These are phyloP conservation scores for Onygenales sp. DNA, from an alignment of 2,329 filamentous ascomycete genomes.

Conservation along the genomic window DNA sequence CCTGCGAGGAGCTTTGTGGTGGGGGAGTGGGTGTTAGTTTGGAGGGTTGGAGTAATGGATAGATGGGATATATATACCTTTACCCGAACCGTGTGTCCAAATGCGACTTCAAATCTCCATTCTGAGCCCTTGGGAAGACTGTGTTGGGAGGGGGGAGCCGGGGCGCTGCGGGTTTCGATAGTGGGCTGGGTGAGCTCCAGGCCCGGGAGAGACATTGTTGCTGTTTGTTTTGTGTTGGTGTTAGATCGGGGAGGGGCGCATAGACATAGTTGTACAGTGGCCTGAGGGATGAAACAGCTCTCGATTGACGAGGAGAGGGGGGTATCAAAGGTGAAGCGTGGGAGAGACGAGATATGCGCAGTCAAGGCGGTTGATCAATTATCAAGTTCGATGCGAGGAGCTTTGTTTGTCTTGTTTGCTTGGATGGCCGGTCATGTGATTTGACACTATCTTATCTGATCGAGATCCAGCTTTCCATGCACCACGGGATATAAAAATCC, in stretches of 20 bases:
- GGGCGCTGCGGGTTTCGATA: constrained; percentile 35
- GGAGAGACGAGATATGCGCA: too few species aligned
- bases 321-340: too few species aligned
- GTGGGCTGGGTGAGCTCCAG: constrained; percentile 57
- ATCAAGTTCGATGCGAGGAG: too few species aligned
- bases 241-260: constrained; percentile 5
- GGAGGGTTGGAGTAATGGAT: not conserved
- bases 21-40: not conserved
- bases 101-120: constrained; percentile 68
- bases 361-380: too few species aligned
- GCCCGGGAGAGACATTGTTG: constrained; percentile 62
- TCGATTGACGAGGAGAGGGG: too few species aligned
- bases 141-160: constrained; percentile 36
- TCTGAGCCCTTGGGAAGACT: constrained; percentile 58
- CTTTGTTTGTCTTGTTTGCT: too few species aligned
- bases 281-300: too few species aligned
- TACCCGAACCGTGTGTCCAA: constrained; percentile 42
- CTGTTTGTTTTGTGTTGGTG: not conserved
- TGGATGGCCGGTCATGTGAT: too few species aligned
- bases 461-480: too few species aligned
- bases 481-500: too few species aligned
- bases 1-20: constrained; percentile 59
- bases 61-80: constrained; percentile 33
- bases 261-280: too few species aligned
- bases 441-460: too few species aligned